Conservation (phyloP, 192 early-diverging fungal species). For the Coemansia sp. region DNA sequence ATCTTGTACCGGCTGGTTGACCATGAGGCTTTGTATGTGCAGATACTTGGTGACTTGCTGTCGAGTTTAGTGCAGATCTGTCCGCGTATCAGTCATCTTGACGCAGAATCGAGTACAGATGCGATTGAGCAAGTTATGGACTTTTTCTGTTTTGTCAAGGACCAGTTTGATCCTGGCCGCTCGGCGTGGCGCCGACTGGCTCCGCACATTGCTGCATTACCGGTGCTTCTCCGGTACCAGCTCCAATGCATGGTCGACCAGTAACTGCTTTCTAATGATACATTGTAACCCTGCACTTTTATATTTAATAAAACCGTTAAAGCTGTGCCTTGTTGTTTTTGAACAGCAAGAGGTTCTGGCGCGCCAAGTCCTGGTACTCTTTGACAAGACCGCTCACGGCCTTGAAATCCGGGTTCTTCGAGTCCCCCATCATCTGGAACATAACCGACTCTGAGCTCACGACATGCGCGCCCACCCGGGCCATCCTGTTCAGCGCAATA, state of each 20-base stretch:
- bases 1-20: constrained; percentile 67
- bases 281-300: not conserved
- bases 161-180: constrained; percentile 50
- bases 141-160: constrained; percentile 55
- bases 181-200: constrained; percentile 46
- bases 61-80: constrained; percentile 45
- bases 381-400: constrained; percentile 79
- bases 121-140: constrained; percentile 55
- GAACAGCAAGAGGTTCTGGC: constrained; percentile 64
- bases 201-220: constrained; percentile 46
- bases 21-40: constrained; percentile 38
- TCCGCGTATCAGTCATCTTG: constrained; percentile 20
- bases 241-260: constrained; percentile 51
- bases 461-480: constrained; percentile 70
- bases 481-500: constrained; percentile 72
- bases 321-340: constrained; percentile 23
- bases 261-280: not conserved
- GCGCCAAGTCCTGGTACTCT: constrained; percentile 69
- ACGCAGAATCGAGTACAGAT: constrained; percentile 31
- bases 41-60: constrained; percentile 45
- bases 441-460: constrained; percentile 73
- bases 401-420: constrained; percentile 73
- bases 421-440: constrained; percentile 69
- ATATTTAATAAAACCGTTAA: not conserved
- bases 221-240: constrained; percentile 37